These are phyloP conservation scores for Allium fistulosum DNA, from an alignment of 106 monocot genomes.

Conservation along the genomic window DNA sequence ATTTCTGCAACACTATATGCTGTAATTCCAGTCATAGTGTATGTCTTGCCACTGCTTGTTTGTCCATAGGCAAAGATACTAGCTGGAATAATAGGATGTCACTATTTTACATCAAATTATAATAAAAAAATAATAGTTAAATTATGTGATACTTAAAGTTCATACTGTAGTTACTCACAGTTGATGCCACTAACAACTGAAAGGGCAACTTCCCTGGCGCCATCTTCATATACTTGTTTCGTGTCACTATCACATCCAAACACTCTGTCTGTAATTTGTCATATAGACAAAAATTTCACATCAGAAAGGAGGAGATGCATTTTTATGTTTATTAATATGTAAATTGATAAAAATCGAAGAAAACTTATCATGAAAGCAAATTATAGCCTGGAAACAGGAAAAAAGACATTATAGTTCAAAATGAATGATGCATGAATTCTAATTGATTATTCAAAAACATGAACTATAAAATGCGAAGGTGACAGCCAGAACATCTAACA, in stretches of 20 bases:
- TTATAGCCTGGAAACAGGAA: too few relatives aligned
- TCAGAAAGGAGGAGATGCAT: too few relatives aligned
- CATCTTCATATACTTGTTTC: conserved; percentile 65
- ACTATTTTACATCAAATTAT: background rate
- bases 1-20: conserved; percentile 55
- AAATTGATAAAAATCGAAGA: too few relatives aligned
- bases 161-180: conserved; percentile 22
- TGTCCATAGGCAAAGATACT: conserved; percentile 83
- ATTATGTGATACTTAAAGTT: background rate
- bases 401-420: too few relatives aligned
- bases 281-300: background rate
- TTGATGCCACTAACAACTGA: conserved; percentile 71
- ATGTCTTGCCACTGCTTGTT: conserved; percentile 81
- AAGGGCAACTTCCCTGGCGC: conserved; percentile 64
- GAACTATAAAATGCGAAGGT: too few relatives aligned
- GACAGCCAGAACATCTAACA: too few relatives aligned
- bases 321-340: too few relatives aligned
- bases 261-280: conserved; percentile 39
- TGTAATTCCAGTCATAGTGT: conserved; percentile 74
- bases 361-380: too few relatives aligned
- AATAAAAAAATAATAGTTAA: background rate
- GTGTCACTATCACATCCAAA: conserved; percentile 42
- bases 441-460: too few relatives aligned
- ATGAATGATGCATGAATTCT: too few relatives aligned
- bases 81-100: conserved; percentile 27